A percentile compares a stretch with the other conserved stretches of the same genome.
Conservation (phyloP, 768 basidiomycete genomes). For the Podaxis carcinomalis region DNA sequence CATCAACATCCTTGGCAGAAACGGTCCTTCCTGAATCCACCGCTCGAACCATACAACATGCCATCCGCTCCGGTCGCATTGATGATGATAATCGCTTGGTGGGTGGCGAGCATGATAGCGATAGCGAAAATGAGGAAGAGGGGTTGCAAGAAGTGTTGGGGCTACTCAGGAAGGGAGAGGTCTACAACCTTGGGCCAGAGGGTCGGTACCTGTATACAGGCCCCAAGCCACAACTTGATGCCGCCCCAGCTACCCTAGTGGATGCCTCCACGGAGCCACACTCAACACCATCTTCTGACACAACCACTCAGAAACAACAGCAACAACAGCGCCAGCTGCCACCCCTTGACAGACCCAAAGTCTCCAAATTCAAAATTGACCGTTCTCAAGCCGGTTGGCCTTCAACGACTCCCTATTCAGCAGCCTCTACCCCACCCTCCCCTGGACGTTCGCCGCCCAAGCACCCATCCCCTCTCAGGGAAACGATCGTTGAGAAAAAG, state of each 20-base stretch:
- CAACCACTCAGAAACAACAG: background rate
- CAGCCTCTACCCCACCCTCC: slow-evolving; percentile 4
- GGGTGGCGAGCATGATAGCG: slow-evolving; percentile 51
- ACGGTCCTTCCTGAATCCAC: slow-evolving; percentile 41
- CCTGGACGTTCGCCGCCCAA: slow-evolving; percentile 30
- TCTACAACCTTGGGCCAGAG: slow-evolving; percentile 52
- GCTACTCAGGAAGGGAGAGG: slow-evolving; percentile 44
- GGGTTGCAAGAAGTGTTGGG: slow-evolving; percentile 46
- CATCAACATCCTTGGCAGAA: slow-evolving; percentile 34
- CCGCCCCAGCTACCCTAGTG: background rate
- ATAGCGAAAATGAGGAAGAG: slow-evolving; percentile 51
- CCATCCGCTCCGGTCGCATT: slow-evolving; percentile 54
- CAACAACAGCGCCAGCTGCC: slow-evolving; percentile 14
- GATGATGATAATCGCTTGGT: slow-evolving; percentile 44
- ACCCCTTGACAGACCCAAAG: slow-evolving; percentile 32
- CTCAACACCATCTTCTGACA: background rate
- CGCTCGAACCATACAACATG: slow-evolving; percentile 43
- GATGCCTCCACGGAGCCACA: background rate
- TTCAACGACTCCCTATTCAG: slow-evolving; percentile 8
- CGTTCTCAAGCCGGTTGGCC: slow-evolving; percentile 28
- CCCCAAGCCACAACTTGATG: slow-evolving; percentile 13
- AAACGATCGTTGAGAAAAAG: slow-evolving; percentile 1
- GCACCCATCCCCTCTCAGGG: slow-evolving; percentile 13
- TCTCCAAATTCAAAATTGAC: slow-evolving; percentile 48
- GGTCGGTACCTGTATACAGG: slow-evolving; percentile 27